phyloP scores from a whole-genome alignment of 352 stramenopile genomes.

The Phytophthora litchii region DNA sequence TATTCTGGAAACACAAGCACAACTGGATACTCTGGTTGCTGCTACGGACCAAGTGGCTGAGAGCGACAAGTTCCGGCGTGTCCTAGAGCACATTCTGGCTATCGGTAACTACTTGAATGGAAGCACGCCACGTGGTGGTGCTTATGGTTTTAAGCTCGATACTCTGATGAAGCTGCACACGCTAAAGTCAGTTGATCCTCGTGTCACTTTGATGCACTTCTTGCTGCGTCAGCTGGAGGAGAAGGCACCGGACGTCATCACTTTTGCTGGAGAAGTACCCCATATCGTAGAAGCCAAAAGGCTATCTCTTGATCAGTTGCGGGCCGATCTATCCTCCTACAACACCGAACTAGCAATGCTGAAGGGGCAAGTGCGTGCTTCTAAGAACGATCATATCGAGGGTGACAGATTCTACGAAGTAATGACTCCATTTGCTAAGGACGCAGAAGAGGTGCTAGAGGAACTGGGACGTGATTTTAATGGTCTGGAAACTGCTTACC shows the following conservation, averaged over 20 bases:
- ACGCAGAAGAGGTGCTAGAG: constrained; percentile 82
- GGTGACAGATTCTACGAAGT: constrained; percentile 82
- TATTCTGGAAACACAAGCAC: constrained; percentile 82
- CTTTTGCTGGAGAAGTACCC: constrained; percentile 77
- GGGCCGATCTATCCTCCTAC: constrained; percentile 80
- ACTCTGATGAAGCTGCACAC: constrained; percentile 90
- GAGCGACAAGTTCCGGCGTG: constrained; percentile 78
- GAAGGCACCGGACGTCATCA: constrained; percentile 75
- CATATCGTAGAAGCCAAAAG: constrained; percentile 82
- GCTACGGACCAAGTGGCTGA: constrained; percentile 83
- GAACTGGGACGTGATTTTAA: constrained; percentile 82
- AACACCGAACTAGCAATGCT: constrained; percentile 87
- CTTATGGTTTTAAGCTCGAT: constrained; percentile 93
- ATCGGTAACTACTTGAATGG: constrained; percentile 95
- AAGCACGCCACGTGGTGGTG: constrained; percentile 83
- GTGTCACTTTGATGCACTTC: constrained; percentile 86
- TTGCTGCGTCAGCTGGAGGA: constrained; percentile 81
- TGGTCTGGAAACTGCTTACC: constrained; percentile 70
- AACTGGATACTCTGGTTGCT: constrained; percentile 82
- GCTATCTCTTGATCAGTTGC: constrained; percentile 82
- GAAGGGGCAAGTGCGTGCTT: constrained; percentile 81
- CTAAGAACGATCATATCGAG: constrained; percentile 75
- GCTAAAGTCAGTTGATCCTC: constrained; percentile 82
- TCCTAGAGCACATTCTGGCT: constrained; percentile 86
- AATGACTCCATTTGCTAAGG: constrained; percentile 82